Conservation (phyloP, 495 filamentous ascomycete genomes). For the Tuber indicum region DNA sequence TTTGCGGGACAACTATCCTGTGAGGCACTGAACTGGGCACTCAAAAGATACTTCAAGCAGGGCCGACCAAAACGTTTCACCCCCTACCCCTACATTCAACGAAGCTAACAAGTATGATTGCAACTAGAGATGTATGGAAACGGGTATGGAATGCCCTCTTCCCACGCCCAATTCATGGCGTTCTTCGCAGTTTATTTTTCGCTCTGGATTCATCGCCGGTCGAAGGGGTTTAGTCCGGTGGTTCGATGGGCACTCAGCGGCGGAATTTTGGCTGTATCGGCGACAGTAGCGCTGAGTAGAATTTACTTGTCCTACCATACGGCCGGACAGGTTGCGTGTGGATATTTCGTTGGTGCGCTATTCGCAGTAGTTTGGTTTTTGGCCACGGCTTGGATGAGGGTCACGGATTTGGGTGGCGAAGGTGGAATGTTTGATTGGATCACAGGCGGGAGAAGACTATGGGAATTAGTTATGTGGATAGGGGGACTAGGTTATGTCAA, state of each 20-base stretch:
- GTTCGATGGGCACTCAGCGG: constrained; percentile 13
- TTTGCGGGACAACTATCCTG: constrained; percentile 87
- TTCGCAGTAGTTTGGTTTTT: constrained; percentile 75
- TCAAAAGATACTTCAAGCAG: constrained; percentile 88
- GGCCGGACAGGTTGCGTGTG: constrained; percentile 73
- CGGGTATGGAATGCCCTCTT: constrained; percentile 98
- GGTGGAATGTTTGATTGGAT: constrained; percentile 68
- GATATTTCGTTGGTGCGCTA: constrained; percentile 60
- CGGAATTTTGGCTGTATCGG: constrained; percentile 48
- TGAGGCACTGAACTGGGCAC: constrained; percentile 82
- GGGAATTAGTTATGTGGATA: constrained; percentile 66
- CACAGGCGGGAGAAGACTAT: constrained; percentile 53
- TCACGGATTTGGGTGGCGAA: constrained; percentile 50
- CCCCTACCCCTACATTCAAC: neutral
- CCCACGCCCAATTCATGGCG: constrained; percentile 86
- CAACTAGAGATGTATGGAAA: constrained; percentile 70
- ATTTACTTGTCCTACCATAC: constrained; percentile 96
- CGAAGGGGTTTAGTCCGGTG: constrained; percentile 47
- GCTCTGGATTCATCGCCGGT: constrained; percentile 67
- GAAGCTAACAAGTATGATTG: constrained; percentile 5
- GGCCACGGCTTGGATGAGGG: constrained; percentile 58
- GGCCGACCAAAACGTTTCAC: constrained; percentile 67
- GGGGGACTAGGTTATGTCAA: constrained; percentile 61
- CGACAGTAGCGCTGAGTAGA: constrained; percentile 66
- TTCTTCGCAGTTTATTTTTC: constrained; percentile 80